Conservation (phyloP, 225 moss, liverwort and hornwort genomes). For the Straminergon stramineum region DNA sequence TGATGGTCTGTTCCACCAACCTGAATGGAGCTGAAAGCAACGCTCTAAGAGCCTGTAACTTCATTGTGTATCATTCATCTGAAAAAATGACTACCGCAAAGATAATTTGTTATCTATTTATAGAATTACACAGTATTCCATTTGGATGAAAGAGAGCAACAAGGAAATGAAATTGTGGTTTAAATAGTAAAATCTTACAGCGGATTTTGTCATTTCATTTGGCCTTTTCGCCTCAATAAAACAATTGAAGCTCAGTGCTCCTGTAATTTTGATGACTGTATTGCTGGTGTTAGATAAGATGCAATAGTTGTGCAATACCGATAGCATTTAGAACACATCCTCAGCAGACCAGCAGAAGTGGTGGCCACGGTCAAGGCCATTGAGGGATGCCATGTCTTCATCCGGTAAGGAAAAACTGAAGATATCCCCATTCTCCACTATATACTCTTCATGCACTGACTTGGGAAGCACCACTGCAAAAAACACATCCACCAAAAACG, state of each 20-base stretch:
- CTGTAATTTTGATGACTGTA: not conserved
- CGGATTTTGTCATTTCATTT: not conserved
- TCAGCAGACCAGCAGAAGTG: conserved; percentile 84
- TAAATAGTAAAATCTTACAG: not conserved
- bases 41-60: not conserved
- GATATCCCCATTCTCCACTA: conserved; percentile 57
- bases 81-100: not conserved
- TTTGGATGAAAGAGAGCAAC: not conserved
- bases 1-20: not conserved
- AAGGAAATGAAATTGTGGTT: not conserved
- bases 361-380: conserved; percentile 51
- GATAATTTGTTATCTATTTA: not conserved
- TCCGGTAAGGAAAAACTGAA: conserved; percentile 49
- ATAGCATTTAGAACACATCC: conserved; percentile 26
- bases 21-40: not conserved
- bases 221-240: not conserved
- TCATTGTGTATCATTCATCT: not conserved
- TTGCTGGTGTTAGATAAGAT: not conserved
- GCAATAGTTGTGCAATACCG: not conserved
- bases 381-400: conserved; percentile 48
- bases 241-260: not conserved
- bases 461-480: conserved; percentile 70
- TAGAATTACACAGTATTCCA: not conserved
- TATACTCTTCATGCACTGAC: conserved; percentile 41
- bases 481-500: not conserved